These are phyloP conservation scores for Bondarzewia mesenterica DNA, from an alignment of 1,284 basidiomycete genomes.

Conservation along the genomic window DNA sequence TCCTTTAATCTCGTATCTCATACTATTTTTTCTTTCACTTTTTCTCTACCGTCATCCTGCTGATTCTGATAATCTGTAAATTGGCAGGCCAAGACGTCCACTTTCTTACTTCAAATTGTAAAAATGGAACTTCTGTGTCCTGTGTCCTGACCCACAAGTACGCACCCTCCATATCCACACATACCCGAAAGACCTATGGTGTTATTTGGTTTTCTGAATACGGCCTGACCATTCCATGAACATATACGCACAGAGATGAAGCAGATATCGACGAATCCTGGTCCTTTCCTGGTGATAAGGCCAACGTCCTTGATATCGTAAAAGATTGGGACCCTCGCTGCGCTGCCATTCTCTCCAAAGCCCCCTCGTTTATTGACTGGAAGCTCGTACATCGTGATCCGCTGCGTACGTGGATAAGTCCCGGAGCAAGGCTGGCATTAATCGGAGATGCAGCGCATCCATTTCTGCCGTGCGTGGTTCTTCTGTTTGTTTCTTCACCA, in stretches of 20 bases:
- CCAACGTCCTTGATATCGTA: conserved; percentile 20
- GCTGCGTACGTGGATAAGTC: conserved; percentile 23
- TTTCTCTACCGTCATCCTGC: neutral
- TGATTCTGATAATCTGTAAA: neutral
- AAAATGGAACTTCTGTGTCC: conserved; percentile 15
- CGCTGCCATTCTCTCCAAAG: conserved; percentile 18
- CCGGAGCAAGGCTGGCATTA: conserved; percentile 17
- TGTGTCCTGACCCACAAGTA: conserved; percentile 21
- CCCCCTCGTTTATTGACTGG: conserved; percentile 22
- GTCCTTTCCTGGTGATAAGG: conserved; percentile 19
- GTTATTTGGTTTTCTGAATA: neutral
- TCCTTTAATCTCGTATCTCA: no score
- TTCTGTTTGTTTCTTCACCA: neutral
- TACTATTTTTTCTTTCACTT: neutral
- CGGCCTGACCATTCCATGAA: no score
- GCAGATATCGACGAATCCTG: conserved; percentile 18
- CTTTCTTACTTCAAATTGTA: conserved; percentile 16
- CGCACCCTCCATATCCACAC: no score
- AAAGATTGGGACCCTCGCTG: conserved; percentile 23
- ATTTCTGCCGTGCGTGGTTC: conserved; percentile 19
- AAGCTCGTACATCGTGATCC: conserved; percentile 24
- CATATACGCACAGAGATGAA: conserved; percentile 14
- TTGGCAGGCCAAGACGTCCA: conserved; percentile 19
- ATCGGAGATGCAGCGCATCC: conserved; percentile 25
- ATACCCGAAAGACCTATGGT: no score